A percentile compares a stretch with the other conserved stretches of the same genome.
Evolutionary conservation across 2,329 filamentous ascomycete species (phyloP).

Genomic region (Xylariales sp.): DNA sequence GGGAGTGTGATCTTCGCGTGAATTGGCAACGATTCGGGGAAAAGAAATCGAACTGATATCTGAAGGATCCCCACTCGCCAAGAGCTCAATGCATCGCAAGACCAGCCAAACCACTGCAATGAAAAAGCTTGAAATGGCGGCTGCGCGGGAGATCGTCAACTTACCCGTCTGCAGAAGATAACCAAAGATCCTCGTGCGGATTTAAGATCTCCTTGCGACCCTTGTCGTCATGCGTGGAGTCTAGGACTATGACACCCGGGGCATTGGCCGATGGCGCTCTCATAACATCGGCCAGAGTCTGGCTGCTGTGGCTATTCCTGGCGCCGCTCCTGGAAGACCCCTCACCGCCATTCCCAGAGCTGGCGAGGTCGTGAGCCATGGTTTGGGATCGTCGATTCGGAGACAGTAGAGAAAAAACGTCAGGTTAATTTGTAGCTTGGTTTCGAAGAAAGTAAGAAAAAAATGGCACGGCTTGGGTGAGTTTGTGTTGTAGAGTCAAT

Average conservation of each 20-base stretch:
- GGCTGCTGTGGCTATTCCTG: background rate
- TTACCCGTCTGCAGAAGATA: slow-evolving; percentile 45
- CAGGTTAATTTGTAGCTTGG: no score
- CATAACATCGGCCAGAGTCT: slow-evolving; percentile 35
- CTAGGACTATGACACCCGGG: slow-evolving; percentile 34
- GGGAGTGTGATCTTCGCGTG: slow-evolving; percentile 1
- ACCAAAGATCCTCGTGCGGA: slow-evolving; percentile 42
- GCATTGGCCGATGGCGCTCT: slow-evolving; percentile 30
- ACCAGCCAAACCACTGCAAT: no score
- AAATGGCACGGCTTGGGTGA: no score
- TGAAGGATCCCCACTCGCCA: background rate
- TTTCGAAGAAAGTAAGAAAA: no score
- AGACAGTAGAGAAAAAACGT: no score
- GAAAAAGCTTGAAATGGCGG: no score
- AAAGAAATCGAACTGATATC: background rate
- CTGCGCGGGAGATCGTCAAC: slow-evolving; percentile 12
- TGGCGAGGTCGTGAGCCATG: slow-evolving; percentile 2
- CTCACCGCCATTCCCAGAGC: background rate
- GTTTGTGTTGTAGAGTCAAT: no score
- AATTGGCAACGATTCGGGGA: background rate
- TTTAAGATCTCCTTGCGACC: slow-evolving; percentile 28
- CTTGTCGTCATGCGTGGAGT: slow-evolving; percentile 25
- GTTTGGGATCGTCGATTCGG: no score
- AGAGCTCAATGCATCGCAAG: background rate
- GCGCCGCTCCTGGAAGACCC: slow-evolving; percentile 2